phyloP scores from a whole-genome alignment of 495 filamentous ascomycete species.

The Podospora australis region DNA sequence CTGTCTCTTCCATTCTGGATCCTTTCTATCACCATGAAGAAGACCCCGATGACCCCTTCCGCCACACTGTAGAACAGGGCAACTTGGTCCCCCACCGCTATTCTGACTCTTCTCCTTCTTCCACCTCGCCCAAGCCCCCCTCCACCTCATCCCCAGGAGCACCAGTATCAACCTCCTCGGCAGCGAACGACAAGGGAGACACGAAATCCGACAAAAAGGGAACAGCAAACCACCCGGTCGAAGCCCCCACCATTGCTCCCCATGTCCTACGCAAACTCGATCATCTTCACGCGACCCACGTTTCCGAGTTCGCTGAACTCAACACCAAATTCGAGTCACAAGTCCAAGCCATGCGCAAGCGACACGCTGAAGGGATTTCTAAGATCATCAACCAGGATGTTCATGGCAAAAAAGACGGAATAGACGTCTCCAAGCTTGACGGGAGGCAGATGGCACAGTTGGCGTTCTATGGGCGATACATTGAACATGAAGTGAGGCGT shows the following conservation, averaged over 20 bases:
- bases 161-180: neutral
- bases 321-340: neutral
- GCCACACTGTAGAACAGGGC: neutral
- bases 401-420: neutral
- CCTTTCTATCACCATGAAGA: neutral
- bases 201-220: neutral
- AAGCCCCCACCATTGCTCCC: neutral
- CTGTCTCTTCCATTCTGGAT: too few relatives aligned
- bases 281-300: neutral
- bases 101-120: neutral
- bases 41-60: neutral
- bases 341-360: neutral
- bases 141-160: neutral
- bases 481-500: neutral
- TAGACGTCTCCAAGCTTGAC: neutral
- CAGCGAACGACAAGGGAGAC: too few relatives aligned
- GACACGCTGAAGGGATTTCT: neutral
- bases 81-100: neutral
- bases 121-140: neutral
- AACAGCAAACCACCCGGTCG: neutral
- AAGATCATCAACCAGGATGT: neutral
- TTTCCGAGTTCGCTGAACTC: neutral
- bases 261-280: neutral
- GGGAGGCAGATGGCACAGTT: neutral
- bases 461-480: neutral